Evolutionary conservation across 768 basidiomycete genomes (phyloP).

Genomic region (Panus rudis): DNA sequence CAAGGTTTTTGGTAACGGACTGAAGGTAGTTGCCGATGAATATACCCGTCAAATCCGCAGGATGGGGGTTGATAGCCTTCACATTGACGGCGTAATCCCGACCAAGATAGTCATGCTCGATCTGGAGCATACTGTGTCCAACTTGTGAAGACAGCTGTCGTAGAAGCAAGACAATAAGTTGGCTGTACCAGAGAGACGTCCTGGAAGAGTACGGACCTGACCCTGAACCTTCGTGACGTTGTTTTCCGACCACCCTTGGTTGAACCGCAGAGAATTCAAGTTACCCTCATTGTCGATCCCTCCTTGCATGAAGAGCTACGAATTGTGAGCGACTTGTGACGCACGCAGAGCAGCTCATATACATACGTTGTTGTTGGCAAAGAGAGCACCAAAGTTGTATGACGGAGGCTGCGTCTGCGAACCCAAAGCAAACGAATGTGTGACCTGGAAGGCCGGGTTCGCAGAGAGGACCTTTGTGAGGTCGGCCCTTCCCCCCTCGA

Average conservation of each 20-base stretch:
- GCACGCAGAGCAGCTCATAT: slow-evolving; percentile 7
- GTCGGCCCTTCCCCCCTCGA: slow-evolving; percentile 96
- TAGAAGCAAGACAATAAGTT: slow-evolving; percentile 14
- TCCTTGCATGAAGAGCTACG: slow-evolving; percentile 88
- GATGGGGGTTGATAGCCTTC: slow-evolving; percentile 89
- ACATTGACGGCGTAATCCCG: slow-evolving; percentile 78
- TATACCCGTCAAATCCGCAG: slow-evolving; percentile 81
- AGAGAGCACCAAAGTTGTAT: slow-evolving; percentile 94
- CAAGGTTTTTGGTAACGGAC: slow-evolving; percentile 84
- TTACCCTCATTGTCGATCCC: slow-evolving; percentile 91
- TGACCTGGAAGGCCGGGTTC: slow-evolving; percentile 96
- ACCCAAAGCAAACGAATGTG: slow-evolving; percentile 90
- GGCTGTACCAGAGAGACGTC: slow-evolving; percentile 1
- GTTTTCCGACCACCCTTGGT: slow-evolving; percentile 77
- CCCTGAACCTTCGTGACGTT: slow-evolving; percentile 82
- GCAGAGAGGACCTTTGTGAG: slow-evolving; percentile 88
- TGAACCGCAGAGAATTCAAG: slow-evolving; percentile 71
- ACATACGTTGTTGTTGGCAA: slow-evolving; percentile 73
- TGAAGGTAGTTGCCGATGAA: slow-evolving; percentile 91
- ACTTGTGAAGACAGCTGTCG: slow-evolving; percentile 71
- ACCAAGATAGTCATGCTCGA: slow-evolving; percentile 93
- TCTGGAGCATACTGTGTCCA: slow-evolving; percentile 85
- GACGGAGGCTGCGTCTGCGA: slow-evolving; percentile 78
- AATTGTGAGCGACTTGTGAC: slow-evolving; percentile 7
- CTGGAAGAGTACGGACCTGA: slow-evolving; percentile 50